Conservation (phyloP, 768 basidiomycete species). For the Mycena vitilis region DNA sequence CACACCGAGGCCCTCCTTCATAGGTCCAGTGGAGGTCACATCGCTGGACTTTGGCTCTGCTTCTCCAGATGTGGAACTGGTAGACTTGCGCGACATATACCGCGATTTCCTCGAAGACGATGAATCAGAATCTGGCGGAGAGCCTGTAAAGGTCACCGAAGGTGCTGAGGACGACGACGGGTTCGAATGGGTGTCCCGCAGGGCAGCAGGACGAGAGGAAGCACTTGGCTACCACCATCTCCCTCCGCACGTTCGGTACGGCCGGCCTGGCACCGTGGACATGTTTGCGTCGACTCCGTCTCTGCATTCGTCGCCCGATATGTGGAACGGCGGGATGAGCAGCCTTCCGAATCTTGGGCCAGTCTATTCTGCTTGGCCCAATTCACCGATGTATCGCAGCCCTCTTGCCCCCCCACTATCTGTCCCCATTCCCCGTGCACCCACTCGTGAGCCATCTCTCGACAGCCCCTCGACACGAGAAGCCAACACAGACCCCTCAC, state of each 20-base stretch:
- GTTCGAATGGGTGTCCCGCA: constrained; percentile 85
- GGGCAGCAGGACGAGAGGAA: constrained; percentile 66
- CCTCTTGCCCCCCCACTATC: constrained; percentile 51
- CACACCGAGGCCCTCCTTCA: constrained; percentile 88
- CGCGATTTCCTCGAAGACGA: constrained; percentile 93
- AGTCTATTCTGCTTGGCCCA: constrained; percentile 42
- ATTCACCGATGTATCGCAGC: constrained; percentile 47
- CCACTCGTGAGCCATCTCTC: constrained; percentile 31
- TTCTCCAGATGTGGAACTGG: constrained; percentile 87
- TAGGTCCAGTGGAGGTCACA: constrained; percentile 90
- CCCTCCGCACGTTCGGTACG: constrained; percentile 80
- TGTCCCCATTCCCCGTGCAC: constrained; percentile 40
- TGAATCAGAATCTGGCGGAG: constrained; percentile 64
- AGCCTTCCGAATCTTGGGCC: constrained; percentile 52
- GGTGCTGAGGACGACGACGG: constrained; percentile 76
- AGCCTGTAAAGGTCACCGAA: constrained; percentile 64
- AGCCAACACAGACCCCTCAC: constrained; percentile 36
- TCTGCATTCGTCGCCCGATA: constrained; percentile 56
- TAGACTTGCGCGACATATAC: constrained; percentile 94
- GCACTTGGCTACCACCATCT: constrained; percentile 75
- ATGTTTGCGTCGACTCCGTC: constrained; percentile 67
- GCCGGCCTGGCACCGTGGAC: constrained; percentile 65
- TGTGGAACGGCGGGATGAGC: constrained; percentile 55
- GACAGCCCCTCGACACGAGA: constrained; percentile 31
- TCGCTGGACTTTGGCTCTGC: constrained; percentile 89